Percentiles rank a stretch among this genome's conserved stretches.
Evolutionary conservation across 495 filamentous ascomycete species (phyloP).

Genomic region (Lophium mytilinum): DNA sequence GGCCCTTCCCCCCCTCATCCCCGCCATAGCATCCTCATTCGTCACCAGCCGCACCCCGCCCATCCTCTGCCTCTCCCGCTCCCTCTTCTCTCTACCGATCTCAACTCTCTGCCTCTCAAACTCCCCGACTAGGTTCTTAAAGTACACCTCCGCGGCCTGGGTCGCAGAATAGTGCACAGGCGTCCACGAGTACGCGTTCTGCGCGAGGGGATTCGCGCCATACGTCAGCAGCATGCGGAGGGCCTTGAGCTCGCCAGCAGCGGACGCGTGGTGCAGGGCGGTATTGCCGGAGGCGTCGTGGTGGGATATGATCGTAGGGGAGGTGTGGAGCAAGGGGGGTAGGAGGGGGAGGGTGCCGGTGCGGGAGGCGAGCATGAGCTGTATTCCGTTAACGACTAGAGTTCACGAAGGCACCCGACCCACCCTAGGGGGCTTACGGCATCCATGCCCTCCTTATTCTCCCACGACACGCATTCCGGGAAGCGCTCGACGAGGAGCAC

Average conservation of each 20-base stretch:
- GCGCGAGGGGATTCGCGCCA: slow-evolving; percentile 56
- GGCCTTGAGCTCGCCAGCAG: slow-evolving; percentile 63
- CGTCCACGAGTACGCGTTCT: slow-evolving; percentile 64
- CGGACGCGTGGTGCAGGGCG: slow-evolving; percentile 59
- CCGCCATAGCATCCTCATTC: slow-evolving; percentile 21
- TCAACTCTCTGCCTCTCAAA: slow-evolving; percentile 36
- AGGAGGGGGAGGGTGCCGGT: slow-evolving; percentile 23
- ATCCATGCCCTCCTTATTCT: slow-evolving; percentile 36
- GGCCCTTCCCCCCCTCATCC: slow-evolving; percentile 13
- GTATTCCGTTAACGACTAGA: background rate
- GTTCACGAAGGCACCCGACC: background rate
- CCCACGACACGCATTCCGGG: slow-evolving; percentile 26
- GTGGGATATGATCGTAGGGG: slow-evolving; percentile 8
- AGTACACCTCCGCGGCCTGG: slow-evolving; percentile 67
- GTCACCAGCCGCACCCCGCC: slow-evolving; percentile 31
- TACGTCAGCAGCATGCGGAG: slow-evolving; percentile 60
- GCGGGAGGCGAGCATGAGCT: slow-evolving; percentile 29
- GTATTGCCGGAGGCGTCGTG: slow-evolving; percentile 65
- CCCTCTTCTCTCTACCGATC: slow-evolving; percentile 17
- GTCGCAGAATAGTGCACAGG: slow-evolving; percentile 65
- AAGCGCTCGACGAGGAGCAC: slow-evolving; percentile 47
- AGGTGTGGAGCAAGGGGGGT: slow-evolving; percentile 18
- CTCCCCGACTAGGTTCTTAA: slow-evolving; percentile 56
- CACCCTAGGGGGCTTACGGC: slow-evolving; percentile 33
- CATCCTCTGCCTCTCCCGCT: slow-evolving; percentile 24